Percentiles rank a stretch among this genome's conserved stretches.
Conservation (phyloP, 2,329 filamentous ascomycete genomes). For the Sordariomycetes sp. region DNA sequence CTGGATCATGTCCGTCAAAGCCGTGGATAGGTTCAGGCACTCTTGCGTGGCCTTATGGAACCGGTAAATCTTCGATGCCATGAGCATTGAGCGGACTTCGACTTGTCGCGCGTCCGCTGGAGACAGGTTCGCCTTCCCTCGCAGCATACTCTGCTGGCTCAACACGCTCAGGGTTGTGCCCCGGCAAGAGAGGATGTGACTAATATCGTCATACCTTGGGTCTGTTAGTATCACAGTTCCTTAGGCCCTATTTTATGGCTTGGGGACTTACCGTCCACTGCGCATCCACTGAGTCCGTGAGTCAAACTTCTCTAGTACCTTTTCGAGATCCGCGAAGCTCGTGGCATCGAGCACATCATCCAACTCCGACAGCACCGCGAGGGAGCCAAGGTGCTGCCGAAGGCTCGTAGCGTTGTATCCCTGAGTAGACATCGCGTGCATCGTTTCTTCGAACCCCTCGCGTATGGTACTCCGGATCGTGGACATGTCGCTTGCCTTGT, state of each 20-base stretch:
- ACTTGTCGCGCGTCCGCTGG: conserved; percentile 51
- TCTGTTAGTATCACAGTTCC: background rate
- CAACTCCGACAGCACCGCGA: conserved; percentile 69
- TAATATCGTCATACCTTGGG: conserved; percentile 61
- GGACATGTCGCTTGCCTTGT: conserved; percentile 45
- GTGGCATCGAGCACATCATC: conserved; percentile 59
- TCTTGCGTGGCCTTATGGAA: conserved; percentile 76
- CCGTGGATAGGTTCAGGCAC: conserved; percentile 72
- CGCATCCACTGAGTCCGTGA: conserved; percentile 66
- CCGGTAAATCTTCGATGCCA: conserved; percentile 62
- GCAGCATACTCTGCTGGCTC: conserved; percentile 53
- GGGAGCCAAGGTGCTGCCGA: conserved; percentile 40
- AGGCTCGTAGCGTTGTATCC: conserved; percentile 36
- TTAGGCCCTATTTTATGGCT: background rate
- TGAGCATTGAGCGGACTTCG: conserved; percentile 65
- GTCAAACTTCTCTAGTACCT: conserved; percentile 50
- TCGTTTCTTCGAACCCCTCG: conserved; percentile 45
- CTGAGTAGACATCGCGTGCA: conserved; percentile 38
- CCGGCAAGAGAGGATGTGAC: conserved; percentile 68
- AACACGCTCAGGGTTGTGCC: conserved; percentile 73
- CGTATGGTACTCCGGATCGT: conserved; percentile 46
- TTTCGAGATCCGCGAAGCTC: conserved; percentile 45
- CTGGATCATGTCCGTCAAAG: conserved; percentile 63
- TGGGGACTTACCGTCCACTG: conserved; percentile 51
- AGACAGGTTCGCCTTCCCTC: conserved; percentile 45